phyloP scores from a whole-genome alignment of 2,329 filamentous ascomycete species.

The Dactylellina leptospora region DNA sequence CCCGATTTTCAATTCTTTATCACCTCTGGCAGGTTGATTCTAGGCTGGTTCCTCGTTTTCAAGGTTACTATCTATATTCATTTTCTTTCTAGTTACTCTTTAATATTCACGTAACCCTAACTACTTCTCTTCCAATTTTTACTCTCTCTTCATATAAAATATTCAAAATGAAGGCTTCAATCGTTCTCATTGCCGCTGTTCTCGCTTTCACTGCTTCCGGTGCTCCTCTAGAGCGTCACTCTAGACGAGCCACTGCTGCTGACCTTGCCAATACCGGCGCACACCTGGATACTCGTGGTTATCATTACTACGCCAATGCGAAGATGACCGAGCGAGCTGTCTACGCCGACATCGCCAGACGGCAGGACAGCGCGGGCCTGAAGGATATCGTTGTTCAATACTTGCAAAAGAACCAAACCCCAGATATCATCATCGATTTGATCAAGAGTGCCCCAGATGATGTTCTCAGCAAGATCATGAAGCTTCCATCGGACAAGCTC shows the following conservation, averaged over 20 bases:
- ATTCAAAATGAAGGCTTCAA: constrained; percentile 49
- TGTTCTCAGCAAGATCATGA: constrained; percentile 29
- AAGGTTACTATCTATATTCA: constrained; percentile 19
- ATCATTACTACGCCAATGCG: constrained; percentile 4
- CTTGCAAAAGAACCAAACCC: constrained; percentile 18
- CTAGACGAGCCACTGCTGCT: constrained; percentile 14
- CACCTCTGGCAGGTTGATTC: constrained; percentile 52
- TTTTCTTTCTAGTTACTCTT: too few species aligned
- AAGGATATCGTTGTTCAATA: constrained; percentile 38
- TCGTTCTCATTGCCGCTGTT: constrained; percentile 31
- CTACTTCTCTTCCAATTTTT: constrained; percentile 15
- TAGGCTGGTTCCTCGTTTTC: constrained; percentile 30
- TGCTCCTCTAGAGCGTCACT: constrained; percentile 28
- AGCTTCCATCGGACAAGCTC: constrained; percentile 30
- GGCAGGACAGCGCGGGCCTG: constrained; percentile 23
- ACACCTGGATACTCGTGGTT: neutral
- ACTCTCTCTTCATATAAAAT: neutral
- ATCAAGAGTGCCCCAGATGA: constrained; percentile 31
- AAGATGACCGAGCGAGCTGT: constrained; percentile 4
- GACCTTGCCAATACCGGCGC: constrained; percentile 12
- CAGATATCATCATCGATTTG: constrained; percentile 23
- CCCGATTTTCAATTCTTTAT: constrained; percentile 25
- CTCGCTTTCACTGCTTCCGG: constrained; percentile 42
- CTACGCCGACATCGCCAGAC: constrained; percentile 13
- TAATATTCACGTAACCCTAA: too few species aligned